phyloP scores from a whole-genome alignment of 129 eudicot species.

The Sambucus nigra region DNA sequence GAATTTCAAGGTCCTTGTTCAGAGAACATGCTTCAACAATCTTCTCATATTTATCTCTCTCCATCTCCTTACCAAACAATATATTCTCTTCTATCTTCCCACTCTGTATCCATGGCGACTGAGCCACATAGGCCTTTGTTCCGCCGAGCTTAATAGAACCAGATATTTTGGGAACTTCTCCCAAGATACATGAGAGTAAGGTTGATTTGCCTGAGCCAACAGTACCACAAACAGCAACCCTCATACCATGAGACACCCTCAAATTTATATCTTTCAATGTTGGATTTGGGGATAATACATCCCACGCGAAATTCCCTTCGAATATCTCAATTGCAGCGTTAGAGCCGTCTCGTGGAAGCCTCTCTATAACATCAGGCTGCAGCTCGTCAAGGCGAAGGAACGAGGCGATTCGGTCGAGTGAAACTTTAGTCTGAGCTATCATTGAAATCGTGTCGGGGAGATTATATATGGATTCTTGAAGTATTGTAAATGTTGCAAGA shows the following conservation, averaged over 20 bases:
- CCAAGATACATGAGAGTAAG: conserved; percentile 67
- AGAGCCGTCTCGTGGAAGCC: conserved; percentile 30
- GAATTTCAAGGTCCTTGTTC: conserved; percentile 72
- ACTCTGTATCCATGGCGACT: conserved; percentile 92
- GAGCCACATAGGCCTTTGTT: conserved; percentile 77
- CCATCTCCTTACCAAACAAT: conserved; percentile 72
- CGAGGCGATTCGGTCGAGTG: conserved; percentile 69
- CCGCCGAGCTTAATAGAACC: conserved; percentile 59
- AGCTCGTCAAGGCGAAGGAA: conserved; percentile 66
- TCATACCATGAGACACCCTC: conserved; percentile 42
- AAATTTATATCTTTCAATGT: conserved; percentile 51
- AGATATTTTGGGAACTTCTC: conserved; percentile 67
- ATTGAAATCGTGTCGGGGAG: conserved; percentile 63
- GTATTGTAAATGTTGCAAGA: conserved; percentile 76
- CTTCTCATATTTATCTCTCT: conserved; percentile 38
- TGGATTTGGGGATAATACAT: conserved; percentile 29
- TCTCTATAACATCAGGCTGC: conserved; percentile 43
- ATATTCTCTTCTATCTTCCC: conserved; percentile 80
- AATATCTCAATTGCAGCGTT: conserved; percentile 44
- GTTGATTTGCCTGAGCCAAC: conserved; percentile 93
- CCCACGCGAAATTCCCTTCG: conserved; percentile 66
- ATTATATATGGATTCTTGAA: conserved; percentile 57
- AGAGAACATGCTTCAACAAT: conserved; percentile 77
- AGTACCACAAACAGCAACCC: conserved; percentile 82
- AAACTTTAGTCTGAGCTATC: conserved; percentile 76